Percentiles rank a stretch among this genome's conserved stretches.
These are phyloP conservation scores for Xerocomus brunneocitrinus DNA, from an alignment of 768 basidiomycete genomes.

Conservation along the genomic window DNA sequence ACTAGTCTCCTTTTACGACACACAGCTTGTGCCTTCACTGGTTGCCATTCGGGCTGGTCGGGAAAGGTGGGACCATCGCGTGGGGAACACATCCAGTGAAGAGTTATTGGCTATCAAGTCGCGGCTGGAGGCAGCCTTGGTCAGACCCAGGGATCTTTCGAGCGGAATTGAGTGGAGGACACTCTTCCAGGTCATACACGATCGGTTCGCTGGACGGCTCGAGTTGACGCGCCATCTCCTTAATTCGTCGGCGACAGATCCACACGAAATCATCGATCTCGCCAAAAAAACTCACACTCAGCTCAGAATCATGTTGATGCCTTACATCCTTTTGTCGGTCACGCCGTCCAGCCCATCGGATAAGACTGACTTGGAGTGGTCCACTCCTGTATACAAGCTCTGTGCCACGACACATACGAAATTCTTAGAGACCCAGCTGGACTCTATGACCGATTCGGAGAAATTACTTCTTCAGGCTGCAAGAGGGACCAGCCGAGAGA, in stretches of 20 bases:
- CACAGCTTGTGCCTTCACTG: neutral
- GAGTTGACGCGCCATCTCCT: neutral
- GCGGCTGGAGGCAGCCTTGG: neutral
- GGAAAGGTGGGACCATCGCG: neutral
- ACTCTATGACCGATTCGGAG: neutral
- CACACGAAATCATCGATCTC: neutral
- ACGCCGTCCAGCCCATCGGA: neutral
- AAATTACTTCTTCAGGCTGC: neutral
- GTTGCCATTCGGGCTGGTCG: neutral
- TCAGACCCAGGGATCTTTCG: neutral
- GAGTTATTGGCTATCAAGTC: neutral
- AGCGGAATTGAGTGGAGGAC: neutral
- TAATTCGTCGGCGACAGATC: neutral
- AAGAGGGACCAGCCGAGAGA: neutral
- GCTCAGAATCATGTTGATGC: neutral
- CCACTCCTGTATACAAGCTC: neutral
- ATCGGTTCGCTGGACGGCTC: neutral
- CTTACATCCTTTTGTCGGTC: neutral
- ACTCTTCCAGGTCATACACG: neutral
- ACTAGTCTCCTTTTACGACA: neutral
- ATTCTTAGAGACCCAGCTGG: neutral
- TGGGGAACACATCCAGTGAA: neutral
- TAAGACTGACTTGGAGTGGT: neutral
- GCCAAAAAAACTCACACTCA: neutral
- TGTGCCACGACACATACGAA: neutral